Evolutionary conservation across 345 rosid species (phyloP), one percentile per base, ranked within the genome.

Genomic region (rapeseed (Brassica napus)): DNA sequence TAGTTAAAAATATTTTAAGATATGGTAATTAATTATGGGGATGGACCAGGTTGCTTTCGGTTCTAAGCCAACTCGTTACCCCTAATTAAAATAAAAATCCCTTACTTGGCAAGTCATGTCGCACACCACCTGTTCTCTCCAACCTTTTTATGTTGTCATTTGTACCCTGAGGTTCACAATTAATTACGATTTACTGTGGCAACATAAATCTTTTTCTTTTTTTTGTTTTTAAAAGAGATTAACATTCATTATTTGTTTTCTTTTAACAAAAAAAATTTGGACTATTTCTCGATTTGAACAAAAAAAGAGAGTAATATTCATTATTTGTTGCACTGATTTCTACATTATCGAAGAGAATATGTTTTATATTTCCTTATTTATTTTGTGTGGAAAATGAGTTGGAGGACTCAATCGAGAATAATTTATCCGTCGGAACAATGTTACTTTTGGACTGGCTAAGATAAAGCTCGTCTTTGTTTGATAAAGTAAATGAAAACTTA

Each of bases 71-170:
- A 71, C 75, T 76, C 73, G 86, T 77, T 81, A 83, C 85, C 85
- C 92, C 85, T 85, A 86, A 89, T 89, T 76, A 70, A 89, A 84
- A 59, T 28, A 42, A 12, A 72, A 68, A 5, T 86, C 84, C 75
- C 94, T 90, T 88, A 77, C 83, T 83, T 88, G 77, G 83, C 66
- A 88, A 88, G 89, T 84, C 86, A 86, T 82, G 83, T 74, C 78
- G 81, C 79, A 69, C 47, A 69, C 47, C 52, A 68, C 65, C 55
- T 66, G 35, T 31, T 72, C 12, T 42, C 76, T 78, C 68, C 39
- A 58, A 79, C 62, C 55, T n/a, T 34, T 21, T 10, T 31, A 12
- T 44, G 8, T 32, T 75, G 34, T 42, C 67, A 76, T 68, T 75
- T 49, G 8, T 71, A 42, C 68, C 79, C 35, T 79, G 8, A 14